phyloP scores from a whole-genome alignment of 2,329 filamentous ascomycete genomes.

The Aspergillus sergii region DNA sequence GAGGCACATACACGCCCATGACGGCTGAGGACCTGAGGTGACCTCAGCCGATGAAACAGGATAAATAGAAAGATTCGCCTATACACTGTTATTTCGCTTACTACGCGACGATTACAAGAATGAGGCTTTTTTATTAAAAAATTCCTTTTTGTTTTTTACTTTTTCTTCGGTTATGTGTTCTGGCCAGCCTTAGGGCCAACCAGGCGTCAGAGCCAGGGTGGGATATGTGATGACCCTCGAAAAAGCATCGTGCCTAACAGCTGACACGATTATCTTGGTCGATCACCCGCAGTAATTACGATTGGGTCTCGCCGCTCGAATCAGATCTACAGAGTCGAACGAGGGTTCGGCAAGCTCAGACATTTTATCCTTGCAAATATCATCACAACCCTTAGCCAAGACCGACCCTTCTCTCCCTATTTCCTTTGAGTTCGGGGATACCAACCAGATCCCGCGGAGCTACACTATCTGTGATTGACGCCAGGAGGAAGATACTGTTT shows the following conservation, averaged over 20 bases:
- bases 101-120: background rate
- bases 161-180: background rate
- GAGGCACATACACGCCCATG: constrained; percentile 35
- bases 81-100: background rate
- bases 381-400: background rate
- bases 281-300: background rate
- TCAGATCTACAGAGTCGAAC: background rate
- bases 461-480: background rate
- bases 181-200: background rate
- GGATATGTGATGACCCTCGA: background rate
- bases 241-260: background rate
- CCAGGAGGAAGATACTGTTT: background rate
- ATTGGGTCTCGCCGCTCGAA: background rate
- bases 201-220: background rate
- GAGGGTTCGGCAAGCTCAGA: background rate
- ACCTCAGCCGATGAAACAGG: background rate
- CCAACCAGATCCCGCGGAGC: background rate
- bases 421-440: background rate
- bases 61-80: background rate
- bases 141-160: background rate
- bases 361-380: background rate
- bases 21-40: constrained; percentile 2
- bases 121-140: background rate
- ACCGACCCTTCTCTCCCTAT: background rate
- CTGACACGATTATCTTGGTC: background rate